phyloP scores from a whole-genome alignment of 1,139 yeast genomes.

The Sugiyamaella neomexicana region DNA sequence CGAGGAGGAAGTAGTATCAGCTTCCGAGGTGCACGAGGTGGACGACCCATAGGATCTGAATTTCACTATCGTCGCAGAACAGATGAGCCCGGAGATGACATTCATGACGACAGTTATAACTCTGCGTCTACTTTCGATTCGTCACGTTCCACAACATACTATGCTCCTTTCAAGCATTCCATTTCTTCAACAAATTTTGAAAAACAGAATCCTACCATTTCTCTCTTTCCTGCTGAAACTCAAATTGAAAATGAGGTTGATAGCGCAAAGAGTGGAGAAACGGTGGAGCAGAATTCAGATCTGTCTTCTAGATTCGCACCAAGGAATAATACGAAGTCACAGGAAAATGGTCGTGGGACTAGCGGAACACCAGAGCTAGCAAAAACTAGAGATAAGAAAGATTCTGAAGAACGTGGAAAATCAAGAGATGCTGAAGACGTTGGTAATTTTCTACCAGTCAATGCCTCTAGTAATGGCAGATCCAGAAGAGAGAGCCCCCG shows the following conservation, averaged over 20 bases:
- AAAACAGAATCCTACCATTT: neutral
- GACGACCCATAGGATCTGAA: neutral
- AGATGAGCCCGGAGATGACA: neutral
- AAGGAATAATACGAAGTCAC: neutral
- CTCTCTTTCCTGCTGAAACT: neutral
- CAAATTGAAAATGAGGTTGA: neutral
- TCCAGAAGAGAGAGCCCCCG: neutral
- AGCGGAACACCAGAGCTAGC: neutral
- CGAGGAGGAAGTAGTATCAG: neutral
- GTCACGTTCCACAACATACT: neutral
- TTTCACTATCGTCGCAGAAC: neutral
- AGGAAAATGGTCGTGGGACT: neutral
- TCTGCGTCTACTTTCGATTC: neutral
- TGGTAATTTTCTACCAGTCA: neutral
- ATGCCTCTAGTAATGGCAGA: neutral
- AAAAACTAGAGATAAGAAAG: neutral
- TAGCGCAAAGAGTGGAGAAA: neutral
- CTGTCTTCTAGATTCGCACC: neutral
- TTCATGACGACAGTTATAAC: neutral
- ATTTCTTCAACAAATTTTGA: neutral
- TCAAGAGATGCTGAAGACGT: neutral
- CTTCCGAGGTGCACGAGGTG: neutral
- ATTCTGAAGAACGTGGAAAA: too few relatives aligned
- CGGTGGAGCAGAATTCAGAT: neutral
- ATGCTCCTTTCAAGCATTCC: neutral